phyloP scores from a whole-genome alignment of 495 filamentous ascomycete genomes.

The Extremus antarcticus region DNA sequence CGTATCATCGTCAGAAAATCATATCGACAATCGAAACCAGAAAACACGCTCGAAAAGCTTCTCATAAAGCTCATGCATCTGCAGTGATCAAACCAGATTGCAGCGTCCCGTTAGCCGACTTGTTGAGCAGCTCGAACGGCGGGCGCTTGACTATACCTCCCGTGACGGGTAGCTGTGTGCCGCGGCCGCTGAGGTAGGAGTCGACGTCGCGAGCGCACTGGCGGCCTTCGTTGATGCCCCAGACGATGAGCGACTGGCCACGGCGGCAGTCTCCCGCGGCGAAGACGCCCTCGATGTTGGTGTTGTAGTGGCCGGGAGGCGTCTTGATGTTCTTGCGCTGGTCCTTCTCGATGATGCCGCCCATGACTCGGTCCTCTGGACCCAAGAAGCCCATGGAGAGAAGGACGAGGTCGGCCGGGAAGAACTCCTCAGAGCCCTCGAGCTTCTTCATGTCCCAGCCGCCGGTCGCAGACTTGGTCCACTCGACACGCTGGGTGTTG shows the following conservation, averaged over 20 bases:
- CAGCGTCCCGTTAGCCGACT: conserved; percentile 21
- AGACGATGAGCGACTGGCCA: conserved; percentile 95
- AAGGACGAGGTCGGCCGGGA: conserved; percentile 92
- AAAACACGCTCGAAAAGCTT: neutral
- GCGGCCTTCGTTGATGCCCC: conserved; percentile 98
- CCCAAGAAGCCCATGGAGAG: conserved; percentile 98
- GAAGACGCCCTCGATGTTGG: conserved; percentile 82
- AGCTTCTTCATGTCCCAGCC: conserved; percentile 99
- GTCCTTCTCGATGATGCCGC: conserved; percentile 82
- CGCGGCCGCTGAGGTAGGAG: conserved; percentile 64
- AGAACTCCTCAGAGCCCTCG: conserved; percentile 90
- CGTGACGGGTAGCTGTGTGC: conserved; percentile 77
- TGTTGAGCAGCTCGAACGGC: conserved; percentile 46
- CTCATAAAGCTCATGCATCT: conserved; percentile 19
- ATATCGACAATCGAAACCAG: conserved; percentile 1
- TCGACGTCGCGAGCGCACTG: conserved; percentile 92
- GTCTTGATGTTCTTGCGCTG: conserved; percentile 97
- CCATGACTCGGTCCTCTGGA: conserved; percentile 81
- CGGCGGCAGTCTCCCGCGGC: conserved; percentile 94
- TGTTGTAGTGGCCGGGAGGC: conserved; percentile 74
- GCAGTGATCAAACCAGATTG: conserved; percentile 25
- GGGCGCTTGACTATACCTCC: conserved; percentile 86
- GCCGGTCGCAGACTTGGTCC: conserved; percentile 79
- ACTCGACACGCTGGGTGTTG: conserved; percentile 95
- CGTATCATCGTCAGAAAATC: conserved; percentile 1